Percentiles rank a stretch among this genome's conserved stretches.
phyloP scores from a whole-genome alignment of 1,284 basidiomycete genomes.

The Naganishia albida region DNA sequence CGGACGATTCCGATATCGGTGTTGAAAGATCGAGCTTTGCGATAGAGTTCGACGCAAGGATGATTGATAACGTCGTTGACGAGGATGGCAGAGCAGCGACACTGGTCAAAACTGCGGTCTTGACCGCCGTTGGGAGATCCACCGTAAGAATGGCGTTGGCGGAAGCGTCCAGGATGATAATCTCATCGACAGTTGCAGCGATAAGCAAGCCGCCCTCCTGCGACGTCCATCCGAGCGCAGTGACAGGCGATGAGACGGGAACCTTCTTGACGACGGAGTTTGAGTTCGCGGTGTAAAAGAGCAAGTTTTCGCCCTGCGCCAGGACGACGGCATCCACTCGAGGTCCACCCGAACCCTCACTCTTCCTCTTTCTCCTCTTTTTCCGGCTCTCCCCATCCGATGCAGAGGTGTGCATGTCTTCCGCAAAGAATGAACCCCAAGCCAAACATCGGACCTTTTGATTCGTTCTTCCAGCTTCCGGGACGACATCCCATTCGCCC shows the following conservation, averaged over 20 bases:
- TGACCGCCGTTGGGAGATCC: background rate
- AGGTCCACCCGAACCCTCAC: conserved; percentile 16
- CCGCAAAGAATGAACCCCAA: conserved; percentile 45
- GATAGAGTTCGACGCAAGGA: conserved; percentile 38
- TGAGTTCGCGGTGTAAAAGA: conserved; percentile 17
- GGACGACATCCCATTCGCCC: conserved; percentile 50
- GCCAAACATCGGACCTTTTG: conserved; percentile 45
- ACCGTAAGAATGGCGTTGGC: conserved; percentile 11
- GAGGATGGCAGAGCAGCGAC: conserved; percentile 40
- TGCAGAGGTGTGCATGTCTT: conserved; percentile 35
- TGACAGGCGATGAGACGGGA: conserved; percentile 10
- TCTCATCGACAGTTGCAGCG: conserved; percentile 7
- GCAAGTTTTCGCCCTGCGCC: conserved; percentile 9
- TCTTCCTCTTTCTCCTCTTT: conserved; percentile 30
- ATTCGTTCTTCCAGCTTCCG: conserved; percentile 47
- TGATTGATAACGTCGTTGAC: conserved; percentile 41
- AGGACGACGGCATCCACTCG: conserved; percentile 9
- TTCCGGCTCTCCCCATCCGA: conserved; percentile 36
- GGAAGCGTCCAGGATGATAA: conserved; percentile 9
- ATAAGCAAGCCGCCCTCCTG: conserved; percentile 19
- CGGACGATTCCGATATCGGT: conserved; percentile 35
- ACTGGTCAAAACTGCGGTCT: conserved; percentile 6
- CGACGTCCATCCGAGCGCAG: conserved; percentile 17
- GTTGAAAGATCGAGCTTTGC: conserved; percentile 15
- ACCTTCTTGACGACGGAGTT: conserved; percentile 20